Percentiles rank a stretch among this genome's conserved stretches.
Conservation (phyloP, 768 basidiomycete genomes). For the Trametes cinnabarina region DNA sequence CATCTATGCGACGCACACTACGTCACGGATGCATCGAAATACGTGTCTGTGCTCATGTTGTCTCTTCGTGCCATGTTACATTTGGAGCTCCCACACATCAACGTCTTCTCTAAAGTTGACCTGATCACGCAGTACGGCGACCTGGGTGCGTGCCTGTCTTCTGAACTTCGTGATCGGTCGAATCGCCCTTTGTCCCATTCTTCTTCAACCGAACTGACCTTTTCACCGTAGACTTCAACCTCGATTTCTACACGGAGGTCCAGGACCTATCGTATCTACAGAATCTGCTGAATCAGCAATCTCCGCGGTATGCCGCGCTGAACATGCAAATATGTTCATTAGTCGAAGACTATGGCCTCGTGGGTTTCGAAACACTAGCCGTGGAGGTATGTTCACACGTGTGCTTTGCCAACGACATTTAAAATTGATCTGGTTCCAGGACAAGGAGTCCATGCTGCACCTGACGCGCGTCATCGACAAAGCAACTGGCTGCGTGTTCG, state of each 20-base stretch:
- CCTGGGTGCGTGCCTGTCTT: constrained; percentile 56
- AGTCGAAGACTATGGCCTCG: constrained; percentile 90
- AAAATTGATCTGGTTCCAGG: constrained; percentile 47
- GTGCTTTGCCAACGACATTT: neutral
- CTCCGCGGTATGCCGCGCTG: constrained; percentile 70
- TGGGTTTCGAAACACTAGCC: constrained; percentile 95
- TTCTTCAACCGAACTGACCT: neutral
- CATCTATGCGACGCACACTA: constrained; percentile 97
- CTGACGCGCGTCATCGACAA: constrained; percentile 83
- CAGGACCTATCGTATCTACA: constrained; percentile 91
- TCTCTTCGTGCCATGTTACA: constrained; percentile 98
- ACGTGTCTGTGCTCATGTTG: constrained; percentile 86
- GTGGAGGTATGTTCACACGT: constrained; percentile 66
- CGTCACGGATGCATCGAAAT: constrained; percentile 94
- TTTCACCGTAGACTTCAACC: constrained; percentile 76
- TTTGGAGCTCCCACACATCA: constrained; percentile 95
- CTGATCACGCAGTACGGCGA: constrained; percentile 88
- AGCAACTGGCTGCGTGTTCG: constrained; percentile 88
- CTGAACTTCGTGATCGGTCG: neutral
- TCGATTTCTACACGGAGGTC: constrained; percentile 97
- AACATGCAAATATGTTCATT: constrained; percentile 90
- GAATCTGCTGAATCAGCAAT: constrained; percentile 60
- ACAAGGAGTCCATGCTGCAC: constrained; percentile 93
- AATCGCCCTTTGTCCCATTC: neutral
- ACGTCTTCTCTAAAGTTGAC: constrained; percentile 95